Conservation (phyloP, 2,329 filamentous ascomycete genomes). For the Penicillium nordicum region DNA sequence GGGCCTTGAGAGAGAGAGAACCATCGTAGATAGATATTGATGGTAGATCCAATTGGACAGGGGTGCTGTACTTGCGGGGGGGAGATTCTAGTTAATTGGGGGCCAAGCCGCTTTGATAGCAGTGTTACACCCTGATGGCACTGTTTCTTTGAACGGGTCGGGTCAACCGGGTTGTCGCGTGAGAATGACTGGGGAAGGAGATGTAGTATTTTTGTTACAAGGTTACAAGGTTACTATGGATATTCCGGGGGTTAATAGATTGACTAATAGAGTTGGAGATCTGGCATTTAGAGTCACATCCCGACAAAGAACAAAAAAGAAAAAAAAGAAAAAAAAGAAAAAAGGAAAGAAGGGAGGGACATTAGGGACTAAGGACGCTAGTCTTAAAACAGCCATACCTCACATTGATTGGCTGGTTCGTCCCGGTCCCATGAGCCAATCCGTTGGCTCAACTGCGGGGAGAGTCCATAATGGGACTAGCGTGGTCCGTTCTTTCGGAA, state of each 20-base stretch:
- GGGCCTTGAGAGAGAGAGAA: background rate
- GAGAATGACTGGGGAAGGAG: background rate
- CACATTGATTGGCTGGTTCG: background rate
- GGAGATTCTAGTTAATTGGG: background rate
- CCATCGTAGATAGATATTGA: background rate
- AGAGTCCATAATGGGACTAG: background rate
- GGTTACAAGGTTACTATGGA: background rate
- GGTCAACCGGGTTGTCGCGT: background rate
- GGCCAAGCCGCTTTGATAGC: conserved; percentile 17
- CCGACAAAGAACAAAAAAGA: background rate
- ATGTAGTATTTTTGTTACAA: conserved; percentile 2
- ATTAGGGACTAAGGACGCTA: background rate
- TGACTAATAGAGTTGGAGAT: background rate
- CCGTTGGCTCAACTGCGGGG: conserved; percentile 1
- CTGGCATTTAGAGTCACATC: background rate
- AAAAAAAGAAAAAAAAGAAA: background rate
- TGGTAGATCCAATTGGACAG: background rate
- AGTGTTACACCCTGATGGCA: conserved; percentile 21
- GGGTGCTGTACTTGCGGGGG: background rate
- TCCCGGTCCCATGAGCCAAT: background rate
- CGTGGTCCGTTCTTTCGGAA: background rate
- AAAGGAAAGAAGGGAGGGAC: background rate
- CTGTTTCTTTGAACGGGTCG: conserved; percentile 1
- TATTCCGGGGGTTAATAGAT: background rate
- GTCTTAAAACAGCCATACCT: background rate